These are phyloP conservation scores for Colletotrichum coccodes DNA, from an alignment of 2,329 filamentous ascomycete genomes.

Conservation along the genomic window DNA sequence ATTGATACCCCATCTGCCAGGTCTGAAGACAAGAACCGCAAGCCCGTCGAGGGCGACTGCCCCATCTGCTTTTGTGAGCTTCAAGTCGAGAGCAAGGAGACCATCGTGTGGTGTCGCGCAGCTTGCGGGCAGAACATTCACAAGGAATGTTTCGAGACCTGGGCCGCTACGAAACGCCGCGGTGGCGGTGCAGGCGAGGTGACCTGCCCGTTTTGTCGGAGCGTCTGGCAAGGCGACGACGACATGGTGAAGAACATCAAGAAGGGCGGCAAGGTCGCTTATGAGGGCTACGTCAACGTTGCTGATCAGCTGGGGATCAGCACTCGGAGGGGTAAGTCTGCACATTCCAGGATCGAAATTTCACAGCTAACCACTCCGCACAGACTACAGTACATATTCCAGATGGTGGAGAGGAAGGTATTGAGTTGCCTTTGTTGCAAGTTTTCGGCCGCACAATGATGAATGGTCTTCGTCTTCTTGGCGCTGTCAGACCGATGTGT, in stretches of 20 bases:
- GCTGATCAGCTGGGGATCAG: slow-evolving; percentile 69
- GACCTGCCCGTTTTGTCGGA: slow-evolving; percentile 71
- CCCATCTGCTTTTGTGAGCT: slow-evolving; percentile 67
- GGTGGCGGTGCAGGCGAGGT: slow-evolving; percentile 44
- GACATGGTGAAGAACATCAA: slow-evolving; percentile 54
- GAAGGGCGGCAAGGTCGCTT: slow-evolving; percentile 49
- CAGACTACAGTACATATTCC: slow-evolving; percentile 26
- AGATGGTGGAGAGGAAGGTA: slow-evolving; percentile 30
- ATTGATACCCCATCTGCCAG: slow-evolving; percentile 48
- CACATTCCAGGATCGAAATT: not conserved
- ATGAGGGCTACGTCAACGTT: slow-evolving; percentile 71
- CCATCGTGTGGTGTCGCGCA: slow-evolving; percentile 61
- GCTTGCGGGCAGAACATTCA: slow-evolving; percentile 67
- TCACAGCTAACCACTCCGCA: not conserved
- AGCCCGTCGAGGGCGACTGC: slow-evolving; percentile 62
- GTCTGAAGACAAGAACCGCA: slow-evolving; percentile 54
- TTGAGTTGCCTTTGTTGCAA: slow-evolving; percentile 29
- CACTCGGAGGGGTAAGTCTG: slow-evolving; percentile 55
- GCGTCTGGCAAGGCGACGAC: slow-evolving; percentile 62
- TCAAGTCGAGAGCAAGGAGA: slow-evolving; percentile 45
- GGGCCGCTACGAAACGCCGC: slow-evolving; percentile 59
- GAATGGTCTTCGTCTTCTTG: no score
- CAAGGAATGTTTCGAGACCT: slow-evolving; percentile 62
- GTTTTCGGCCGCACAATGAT: no score
- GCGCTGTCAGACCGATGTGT: no score